Percentiles rank a stretch among this genome's conserved stretches.
Conservation (phyloP, 202 grass and related monocot species). For the Zizania palustris region DNA sequence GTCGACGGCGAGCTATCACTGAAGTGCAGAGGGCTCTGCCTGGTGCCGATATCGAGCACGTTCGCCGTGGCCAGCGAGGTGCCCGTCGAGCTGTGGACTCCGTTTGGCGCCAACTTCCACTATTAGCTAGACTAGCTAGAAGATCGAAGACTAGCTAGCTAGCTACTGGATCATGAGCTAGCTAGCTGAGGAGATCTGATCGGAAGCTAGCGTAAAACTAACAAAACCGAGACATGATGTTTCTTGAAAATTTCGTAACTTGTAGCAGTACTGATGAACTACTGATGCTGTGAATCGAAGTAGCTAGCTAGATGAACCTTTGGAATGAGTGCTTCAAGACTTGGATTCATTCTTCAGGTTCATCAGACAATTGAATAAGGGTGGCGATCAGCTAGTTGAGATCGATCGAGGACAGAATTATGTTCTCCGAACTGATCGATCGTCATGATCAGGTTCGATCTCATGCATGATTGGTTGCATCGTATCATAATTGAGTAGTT, state of each 20-base stretch:
- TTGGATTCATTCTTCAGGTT: constrained; percentile 70
- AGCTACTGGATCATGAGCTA: constrained; percentile 3
- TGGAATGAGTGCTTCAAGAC: constrained; percentile 69
- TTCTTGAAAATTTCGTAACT: constrained; percentile 41
- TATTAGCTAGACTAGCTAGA: constrained; percentile 76
- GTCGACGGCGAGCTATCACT: constrained; percentile 55
- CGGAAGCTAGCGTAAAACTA: constrained; percentile 18
- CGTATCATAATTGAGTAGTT: constrained; percentile 51
- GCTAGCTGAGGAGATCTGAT: not conserved
- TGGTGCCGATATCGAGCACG: constrained; percentile 92
- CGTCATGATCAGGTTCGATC: constrained; percentile 30
- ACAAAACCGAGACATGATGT: constrained; percentile 21
- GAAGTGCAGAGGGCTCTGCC: constrained; percentile 78
- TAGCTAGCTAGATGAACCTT: constrained; percentile 61
- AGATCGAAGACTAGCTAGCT: too few species aligned
- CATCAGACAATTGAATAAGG: constrained; percentile 55
- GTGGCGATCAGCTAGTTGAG: constrained; percentile 39
- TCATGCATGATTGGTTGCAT: constrained; percentile 57
- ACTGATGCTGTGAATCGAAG: constrained; percentile 30
- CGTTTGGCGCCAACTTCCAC: constrained; percentile 64
- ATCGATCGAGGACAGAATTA: constrained; percentile 10
- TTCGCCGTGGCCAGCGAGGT: constrained; percentile 84
- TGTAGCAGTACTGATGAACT: constrained; percentile 24
- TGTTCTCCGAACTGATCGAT: constrained; percentile 30
- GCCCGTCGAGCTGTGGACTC: constrained; percentile 84